These are phyloP conservation scores for Onygenales sp. DNA, from an alignment of 2,329 filamentous ascomycete genomes.

Conservation along the genomic window DNA sequence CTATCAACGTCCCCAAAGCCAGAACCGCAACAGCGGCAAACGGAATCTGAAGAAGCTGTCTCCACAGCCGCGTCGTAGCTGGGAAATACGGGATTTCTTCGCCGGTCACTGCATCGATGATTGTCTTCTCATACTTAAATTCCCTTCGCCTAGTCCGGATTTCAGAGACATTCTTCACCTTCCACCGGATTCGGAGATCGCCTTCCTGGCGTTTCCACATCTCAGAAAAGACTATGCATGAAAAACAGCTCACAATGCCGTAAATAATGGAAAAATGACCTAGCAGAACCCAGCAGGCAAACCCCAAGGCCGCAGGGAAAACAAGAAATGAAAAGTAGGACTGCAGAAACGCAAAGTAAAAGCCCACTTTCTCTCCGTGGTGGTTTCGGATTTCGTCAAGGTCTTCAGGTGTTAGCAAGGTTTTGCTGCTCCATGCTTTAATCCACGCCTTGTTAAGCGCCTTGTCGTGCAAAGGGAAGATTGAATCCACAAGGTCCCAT, in stretches of 20 bases:
- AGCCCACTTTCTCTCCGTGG: constrained; percentile 74
- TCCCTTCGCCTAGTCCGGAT: constrained; percentile 70
- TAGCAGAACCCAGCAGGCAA: constrained; percentile 69
- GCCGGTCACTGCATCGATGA: constrained; percentile 71
- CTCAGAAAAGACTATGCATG: constrained; percentile 83
- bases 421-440: constrained; percentile 63
- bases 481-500: constrained; percentile 62
- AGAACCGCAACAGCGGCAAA: constrained; percentile 67
- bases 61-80: constrained; percentile 60
- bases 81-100: constrained; percentile 70
- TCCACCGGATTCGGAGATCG: constrained; percentile 80
- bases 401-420: constrained; percentile 54
- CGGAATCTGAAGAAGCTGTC: constrained; percentile 72
- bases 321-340: constrained; percentile 79
- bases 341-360: constrained; percentile 92
- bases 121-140: constrained; percentile 69
- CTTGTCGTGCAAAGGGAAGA: constrained; percentile 74
- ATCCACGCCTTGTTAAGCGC: constrained; percentile 67
- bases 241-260: constrained; percentile 68
- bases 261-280: constrained; percentile 78
- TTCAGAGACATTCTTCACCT: constrained; percentile 70
- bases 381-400: constrained; percentile 66
- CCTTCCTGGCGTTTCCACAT: constrained; percentile 93
- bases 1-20: constrained; percentile 71
- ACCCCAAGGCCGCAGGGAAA: constrained; percentile 71